Evolutionary conservation across 73 alveolate genomes (phyloP).

Genomic region (Urostyla sp.): DNA sequence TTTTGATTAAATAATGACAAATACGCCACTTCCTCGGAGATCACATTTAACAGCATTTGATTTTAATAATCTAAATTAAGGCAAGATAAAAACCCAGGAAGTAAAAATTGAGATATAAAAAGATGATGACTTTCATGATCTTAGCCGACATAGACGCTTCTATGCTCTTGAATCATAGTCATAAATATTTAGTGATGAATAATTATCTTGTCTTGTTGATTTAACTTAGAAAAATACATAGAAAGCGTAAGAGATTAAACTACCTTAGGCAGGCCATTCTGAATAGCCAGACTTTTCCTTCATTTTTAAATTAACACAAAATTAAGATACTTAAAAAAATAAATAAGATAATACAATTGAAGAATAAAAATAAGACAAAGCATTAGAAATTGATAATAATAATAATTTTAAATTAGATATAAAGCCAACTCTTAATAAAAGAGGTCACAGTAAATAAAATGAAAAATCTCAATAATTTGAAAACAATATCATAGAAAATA

Average conservation of each 20-base stretch:
- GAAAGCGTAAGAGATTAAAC: slow-evolving; percentile 20
- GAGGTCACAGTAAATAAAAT: background rate
- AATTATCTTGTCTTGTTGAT: background rate
- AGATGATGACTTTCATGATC: background rate
- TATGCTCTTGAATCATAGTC: background rate
- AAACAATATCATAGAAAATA: background rate
- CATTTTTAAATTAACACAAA: slow-evolving; percentile 29
- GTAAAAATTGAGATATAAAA: background rate
- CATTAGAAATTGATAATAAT: background rate
- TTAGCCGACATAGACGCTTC: background rate
- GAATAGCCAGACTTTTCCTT: slow-evolving; percentile 45
- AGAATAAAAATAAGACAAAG: background rate
- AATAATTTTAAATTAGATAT: background rate
- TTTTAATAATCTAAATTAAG: background rate
- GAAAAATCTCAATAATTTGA: background rate
- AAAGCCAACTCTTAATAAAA: background rate
- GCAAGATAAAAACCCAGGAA: background rate
- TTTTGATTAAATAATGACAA: background rate
- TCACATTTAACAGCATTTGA: background rate
- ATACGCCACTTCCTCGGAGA: background rate
- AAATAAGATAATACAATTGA: background rate
- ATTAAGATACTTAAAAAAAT: background rate
- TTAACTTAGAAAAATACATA: background rate
- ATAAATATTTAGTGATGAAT: too few species aligned
- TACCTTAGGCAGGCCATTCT: too few species aligned